phyloP scores from a whole-genome alignment of 2,329 filamentous ascomycete genomes.

The Diaporthe citrichinensis region DNA sequence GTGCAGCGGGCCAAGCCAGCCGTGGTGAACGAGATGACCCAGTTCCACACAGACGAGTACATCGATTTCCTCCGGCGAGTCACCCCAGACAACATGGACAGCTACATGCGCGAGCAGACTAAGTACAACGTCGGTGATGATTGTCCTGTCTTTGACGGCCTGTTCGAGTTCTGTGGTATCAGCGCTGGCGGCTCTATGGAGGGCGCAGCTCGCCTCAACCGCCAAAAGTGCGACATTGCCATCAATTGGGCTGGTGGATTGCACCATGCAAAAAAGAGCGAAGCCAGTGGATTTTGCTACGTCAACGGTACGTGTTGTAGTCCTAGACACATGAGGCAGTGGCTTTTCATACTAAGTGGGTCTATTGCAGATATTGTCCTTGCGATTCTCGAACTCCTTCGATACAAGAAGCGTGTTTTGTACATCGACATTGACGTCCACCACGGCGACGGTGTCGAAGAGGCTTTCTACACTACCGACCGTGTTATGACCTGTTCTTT shows the following conservation, averaged over 20 bases:
- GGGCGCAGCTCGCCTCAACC: constrained; percentile 89
- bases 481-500: constrained; percentile 93
- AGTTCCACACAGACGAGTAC: constrained; percentile 96
- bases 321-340: constrained; percentile 50
- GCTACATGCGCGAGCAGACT: constrained; percentile 88
- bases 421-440: constrained; percentile 96
- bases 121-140: constrained; percentile 98
- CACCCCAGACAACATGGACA: constrained; percentile 98
- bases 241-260: constrained; percentile 98
- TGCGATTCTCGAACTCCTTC: constrained; percentile 91
- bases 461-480: constrained; percentile 87
- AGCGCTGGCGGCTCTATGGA: constrained; percentile 96
- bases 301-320: constrained; percentile 81
- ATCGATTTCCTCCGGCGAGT: constrained; percentile 96
- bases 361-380: constrained; percentile 90
- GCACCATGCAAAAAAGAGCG: constrained; percentile 97
- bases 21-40: constrained; percentile 88
- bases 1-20: constrained; percentile 85
- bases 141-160: constrained; percentile 96
- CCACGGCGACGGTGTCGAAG: constrained; percentile 88
- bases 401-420: constrained; percentile 92
- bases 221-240: constrained; percentile 94
- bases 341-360: constrained; percentile 16
- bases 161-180: constrained; percentile 97
- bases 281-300: constrained; percentile 98